These are phyloP conservation scores for Citrus trifoliata DNA, from an alignment of 345 rosid genomes.

Conservation along the genomic window DNA sequence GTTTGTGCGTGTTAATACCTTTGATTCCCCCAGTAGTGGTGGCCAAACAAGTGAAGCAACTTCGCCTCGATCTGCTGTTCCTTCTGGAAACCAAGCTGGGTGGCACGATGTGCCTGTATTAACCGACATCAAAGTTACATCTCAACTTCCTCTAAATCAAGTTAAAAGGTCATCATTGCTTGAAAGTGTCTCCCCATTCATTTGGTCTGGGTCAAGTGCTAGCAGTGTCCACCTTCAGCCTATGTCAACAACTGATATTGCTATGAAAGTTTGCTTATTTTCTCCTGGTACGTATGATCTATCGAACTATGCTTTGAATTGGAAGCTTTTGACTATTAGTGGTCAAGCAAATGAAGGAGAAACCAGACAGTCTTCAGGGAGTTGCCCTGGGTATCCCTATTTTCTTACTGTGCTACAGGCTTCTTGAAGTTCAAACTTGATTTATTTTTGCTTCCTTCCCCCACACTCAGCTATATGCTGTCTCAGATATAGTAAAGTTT, in stretches of 20 bases:
- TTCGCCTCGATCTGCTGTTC: slow-evolving; percentile 8
- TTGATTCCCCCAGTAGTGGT: slow-evolving; percentile 27
- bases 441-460: slow-evolving; percentile 1
- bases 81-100: slow-evolving; percentile 51
- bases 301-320: slow-evolving; percentile 66
- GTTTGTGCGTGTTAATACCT: slow-evolving; percentile 47
- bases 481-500: slow-evolving; percentile 15
- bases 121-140: slow-evolving; percentile 47
- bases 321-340: slow-evolving; percentile 41
- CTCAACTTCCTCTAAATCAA: slow-evolving; percentile 35
- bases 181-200: slow-evolving; percentile 58
- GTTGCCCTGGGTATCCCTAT: slow-evolving; percentile 69
- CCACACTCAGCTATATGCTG: not conserved
- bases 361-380: slow-evolving; percentile 44
- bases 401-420: slow-evolving; percentile 66
- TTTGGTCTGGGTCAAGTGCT: slow-evolving; percentile 81
- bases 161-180: slow-evolving; percentile 30
- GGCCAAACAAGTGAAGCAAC: slow-evolving; percentile 28
- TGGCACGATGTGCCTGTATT: slow-evolving; percentile 54
- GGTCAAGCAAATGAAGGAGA: slow-evolving; percentile 30
- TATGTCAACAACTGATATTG: slow-evolving; percentile 47
- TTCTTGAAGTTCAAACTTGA: slow-evolving; percentile 17
- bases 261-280: slow-evolving; percentile 69
- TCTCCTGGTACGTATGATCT: slow-evolving; percentile 77
- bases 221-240: slow-evolving; percentile 58